Conservation (phyloP, 805 yeast species). For the Cyberlindnera galapagoensis region DNA sequence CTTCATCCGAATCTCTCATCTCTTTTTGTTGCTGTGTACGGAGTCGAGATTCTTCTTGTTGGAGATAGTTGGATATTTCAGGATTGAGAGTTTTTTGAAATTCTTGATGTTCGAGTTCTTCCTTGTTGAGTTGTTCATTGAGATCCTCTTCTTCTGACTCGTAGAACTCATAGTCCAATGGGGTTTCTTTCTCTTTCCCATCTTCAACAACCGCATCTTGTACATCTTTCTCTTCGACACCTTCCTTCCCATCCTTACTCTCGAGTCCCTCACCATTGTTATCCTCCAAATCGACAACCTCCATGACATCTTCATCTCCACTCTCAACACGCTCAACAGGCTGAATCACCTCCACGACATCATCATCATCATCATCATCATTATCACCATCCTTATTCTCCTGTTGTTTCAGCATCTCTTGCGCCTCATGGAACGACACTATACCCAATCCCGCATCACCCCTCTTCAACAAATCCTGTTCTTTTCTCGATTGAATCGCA, state of each 20-base stretch:
- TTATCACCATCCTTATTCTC: slow-evolving; percentile 7
- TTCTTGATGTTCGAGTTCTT: slow-evolving; percentile 63
- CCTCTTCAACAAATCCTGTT: slow-evolving; percentile 3
- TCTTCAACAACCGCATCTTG: background rate
- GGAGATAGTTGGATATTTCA: slow-evolving; percentile 13
- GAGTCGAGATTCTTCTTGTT: slow-evolving; percentile 42
- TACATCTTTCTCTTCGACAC: slow-evolving; percentile 6
- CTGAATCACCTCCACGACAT: slow-evolving; percentile 9
- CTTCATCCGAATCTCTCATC: slow-evolving; percentile 86
- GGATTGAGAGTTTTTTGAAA: slow-evolving; percentile 43
- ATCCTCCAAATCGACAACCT: background rate
- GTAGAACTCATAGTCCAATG: slow-evolving; percentile 56
- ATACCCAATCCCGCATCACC: slow-evolving; percentile 29
- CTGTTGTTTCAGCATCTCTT: slow-evolving; percentile 23
- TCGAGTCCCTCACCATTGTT: background rate
- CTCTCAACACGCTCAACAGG: slow-evolving; percentile 7
- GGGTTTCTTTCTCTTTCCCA: too few relatives aligned
- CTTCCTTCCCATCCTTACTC: too few relatives aligned
- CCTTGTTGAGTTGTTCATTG: slow-evolving; percentile 55
- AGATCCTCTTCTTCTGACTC: slow-evolving; percentile 74
- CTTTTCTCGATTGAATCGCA: slow-evolving; percentile 5
- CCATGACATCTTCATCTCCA: background rate
- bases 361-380: slow-evolving; percentile 12
- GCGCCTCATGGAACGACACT: slow-evolving; percentile 45
- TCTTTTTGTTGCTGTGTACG: slow-evolving; percentile 59